A percentile compares a stretch with the other conserved stretches of the same genome.
Evolutionary conservation across 192 early-diverging fungal genomes (phyloP).

Genomic region (Coemansia sp.): DNA sequence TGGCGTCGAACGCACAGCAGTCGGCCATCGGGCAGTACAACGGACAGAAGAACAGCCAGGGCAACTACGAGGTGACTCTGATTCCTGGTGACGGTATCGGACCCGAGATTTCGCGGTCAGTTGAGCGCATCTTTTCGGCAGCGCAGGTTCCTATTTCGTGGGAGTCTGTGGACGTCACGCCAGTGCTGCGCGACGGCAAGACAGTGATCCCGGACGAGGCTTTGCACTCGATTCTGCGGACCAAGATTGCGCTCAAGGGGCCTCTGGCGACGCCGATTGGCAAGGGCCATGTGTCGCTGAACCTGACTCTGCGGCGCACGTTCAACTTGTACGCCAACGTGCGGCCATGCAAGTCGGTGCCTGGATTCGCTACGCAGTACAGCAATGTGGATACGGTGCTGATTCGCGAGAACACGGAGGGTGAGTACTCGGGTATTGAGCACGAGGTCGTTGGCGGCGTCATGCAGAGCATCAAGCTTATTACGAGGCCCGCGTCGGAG

Average conservation of each 20-base stretch:
- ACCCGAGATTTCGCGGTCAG: conserved; percentile 93
- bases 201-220: conserved; percentile 93
- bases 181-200: conserved; percentile 87
- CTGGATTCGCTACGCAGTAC: conserved; percentile 95
- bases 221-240: conserved; percentile 86
- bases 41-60: conserved; percentile 57
- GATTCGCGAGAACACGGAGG: conserved; percentile 99
- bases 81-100: conserved; percentile 99
- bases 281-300: conserved; percentile 98
- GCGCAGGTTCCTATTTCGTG: conserved; percentile 94
- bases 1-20: conserved; percentile 40
- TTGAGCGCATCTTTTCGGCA: conserved; percentile 89
- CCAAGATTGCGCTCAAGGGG: conserved; percentile 96
- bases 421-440: conserved; percentile 99
- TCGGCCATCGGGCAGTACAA: conserved; percentile 46
- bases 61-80: conserved; percentile 87
- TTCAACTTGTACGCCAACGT: conserved; percentile 99
- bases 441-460: conserved; percentile 94
- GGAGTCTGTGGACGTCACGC: conserved; percentile 95
- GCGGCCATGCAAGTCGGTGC: conserved; percentile 96
- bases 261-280: conserved; percentile 98
- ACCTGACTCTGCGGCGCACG: conserved; percentile 83
- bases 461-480: conserved; percentile 99
- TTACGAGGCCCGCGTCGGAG: conserved; percentile 92
- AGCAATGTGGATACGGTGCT: conserved; percentile 96